Evolutionary conservation across 2,329 filamentous ascomycete genomes (phyloP).

Genomic region (Colletotrichum sp.): DNA sequence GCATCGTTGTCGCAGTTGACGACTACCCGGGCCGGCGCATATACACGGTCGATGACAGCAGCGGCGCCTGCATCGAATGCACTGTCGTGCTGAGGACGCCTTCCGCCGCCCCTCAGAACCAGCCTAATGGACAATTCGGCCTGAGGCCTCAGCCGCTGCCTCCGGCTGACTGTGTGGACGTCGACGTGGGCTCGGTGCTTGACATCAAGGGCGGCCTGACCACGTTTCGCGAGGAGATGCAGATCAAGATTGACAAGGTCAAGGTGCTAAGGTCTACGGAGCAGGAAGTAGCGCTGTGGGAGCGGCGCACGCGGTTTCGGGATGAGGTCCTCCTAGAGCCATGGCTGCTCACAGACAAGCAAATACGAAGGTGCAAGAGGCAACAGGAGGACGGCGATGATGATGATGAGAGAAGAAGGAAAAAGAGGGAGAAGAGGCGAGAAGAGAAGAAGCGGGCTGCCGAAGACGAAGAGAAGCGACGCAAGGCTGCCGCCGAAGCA

Average conservation of each 20-base stretch:
- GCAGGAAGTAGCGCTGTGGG: slow-evolving; percentile 65
- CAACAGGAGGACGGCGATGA: slow-evolving; percentile 41
- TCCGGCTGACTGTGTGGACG: slow-evolving; percentile 27
- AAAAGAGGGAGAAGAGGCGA: not conserved
- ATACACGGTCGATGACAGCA: slow-evolving; percentile 70
- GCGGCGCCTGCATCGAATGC: slow-evolving; percentile 62
- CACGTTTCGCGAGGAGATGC: slow-evolving; percentile 51
- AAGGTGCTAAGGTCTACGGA: slow-evolving; percentile 54
- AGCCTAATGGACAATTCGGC: not conserved
- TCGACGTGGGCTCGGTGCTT: slow-evolving; percentile 60
- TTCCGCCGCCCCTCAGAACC: not conserved
- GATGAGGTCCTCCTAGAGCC: slow-evolving; percentile 53
- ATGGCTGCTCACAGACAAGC: slow-evolving; percentile 58
- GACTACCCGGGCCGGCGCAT: slow-evolving; percentile 51
- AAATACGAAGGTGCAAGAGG: slow-evolving; percentile 55
- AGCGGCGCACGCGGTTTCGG: slow-evolving; percentile 56
- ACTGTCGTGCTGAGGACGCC: slow-evolving; percentile 25
- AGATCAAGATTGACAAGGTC: slow-evolving; percentile 59
- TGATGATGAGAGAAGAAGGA: slow-evolving; percentile 26
- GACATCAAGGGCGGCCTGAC: slow-evolving; percentile 61
- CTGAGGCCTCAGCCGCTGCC: slow-evolving; percentile 7
- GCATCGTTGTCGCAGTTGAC: slow-evolving; percentile 69
- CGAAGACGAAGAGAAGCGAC: not conserved
- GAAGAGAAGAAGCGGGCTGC: not conserved
- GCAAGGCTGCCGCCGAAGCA: not conserved